Evolutionary conservation across 768 basidiomycete genomes (phyloP).

Genomic region (Crucibulum laeve): DNA sequence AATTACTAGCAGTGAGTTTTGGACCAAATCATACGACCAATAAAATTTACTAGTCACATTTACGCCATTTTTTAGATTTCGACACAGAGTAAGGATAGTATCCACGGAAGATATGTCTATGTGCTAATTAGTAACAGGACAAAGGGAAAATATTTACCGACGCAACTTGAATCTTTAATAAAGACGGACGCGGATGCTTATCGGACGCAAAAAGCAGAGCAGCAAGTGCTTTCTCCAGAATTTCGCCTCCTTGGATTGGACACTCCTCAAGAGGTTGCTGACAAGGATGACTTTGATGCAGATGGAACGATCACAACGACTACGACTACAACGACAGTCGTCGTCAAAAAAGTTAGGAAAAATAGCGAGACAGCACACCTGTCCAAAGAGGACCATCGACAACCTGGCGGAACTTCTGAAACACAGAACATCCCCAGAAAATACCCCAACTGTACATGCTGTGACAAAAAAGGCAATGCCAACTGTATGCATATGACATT

Average conservation of each 20-base stretch:
- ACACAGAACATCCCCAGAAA: too few relatives aligned
- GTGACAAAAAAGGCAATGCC: too few relatives aligned
- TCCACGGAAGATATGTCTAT: not conserved
- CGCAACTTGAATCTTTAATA: not conserved
- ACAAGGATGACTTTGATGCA: not conserved
- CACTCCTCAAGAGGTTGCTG: not conserved
- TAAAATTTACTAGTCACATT: not conserved
- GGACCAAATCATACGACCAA: not conserved
- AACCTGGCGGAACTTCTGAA: not conserved
- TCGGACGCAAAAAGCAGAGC: not conserved
- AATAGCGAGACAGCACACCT: not conserved
- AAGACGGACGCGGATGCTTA: not conserved
- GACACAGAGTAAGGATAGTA: not conserved
- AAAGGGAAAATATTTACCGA: not conserved
- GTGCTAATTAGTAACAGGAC: not conserved
- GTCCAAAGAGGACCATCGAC: not conserved
- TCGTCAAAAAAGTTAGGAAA: not conserved
- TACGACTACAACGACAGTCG: not conserved
- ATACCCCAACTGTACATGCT: too few relatives aligned
- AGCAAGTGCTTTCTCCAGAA: not conserved
- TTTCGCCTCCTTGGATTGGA: not conserved
- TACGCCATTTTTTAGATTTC: not conserved
- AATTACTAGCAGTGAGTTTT: constrained; percentile 25
- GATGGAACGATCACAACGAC: not conserved
- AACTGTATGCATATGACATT: too few relatives aligned